Evolutionary conservation across 331 rosid genomes (phyloP).

Genomic region (Spiraea crenata): DNA sequence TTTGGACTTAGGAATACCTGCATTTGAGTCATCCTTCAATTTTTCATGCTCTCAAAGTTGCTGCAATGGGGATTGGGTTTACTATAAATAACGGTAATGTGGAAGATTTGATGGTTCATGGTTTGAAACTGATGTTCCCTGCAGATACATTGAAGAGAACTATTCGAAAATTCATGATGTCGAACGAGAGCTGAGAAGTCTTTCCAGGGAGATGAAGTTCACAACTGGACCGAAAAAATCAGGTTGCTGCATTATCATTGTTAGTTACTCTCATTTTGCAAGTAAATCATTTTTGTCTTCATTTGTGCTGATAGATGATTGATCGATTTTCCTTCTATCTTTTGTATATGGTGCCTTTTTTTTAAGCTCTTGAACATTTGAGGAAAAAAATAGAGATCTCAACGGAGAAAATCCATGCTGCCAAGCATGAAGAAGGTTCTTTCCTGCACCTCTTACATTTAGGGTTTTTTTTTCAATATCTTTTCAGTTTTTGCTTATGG

Average conservation of each 20-base stretch:
- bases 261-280: conserved; percentile 19
- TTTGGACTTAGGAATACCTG: no score
- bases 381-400: conserved; percentile 81
- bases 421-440: conserved; percentile 72
- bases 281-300: not conserved
- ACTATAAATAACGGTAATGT: not conserved
- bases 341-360: conserved; percentile 27
- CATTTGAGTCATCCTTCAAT: not conserved
- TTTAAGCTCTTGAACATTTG: conserved; percentile 82
- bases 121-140: conserved; percentile 8
- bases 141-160: conserved; percentile 84
- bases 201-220: conserved; percentile 82
- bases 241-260: conserved; percentile 50
- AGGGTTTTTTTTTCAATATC: no score
- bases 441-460: not conserved
- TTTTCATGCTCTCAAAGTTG: not conserved
- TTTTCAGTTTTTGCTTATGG: no score
- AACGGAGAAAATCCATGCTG: conserved; percentile 68
- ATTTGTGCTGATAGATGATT: conserved; percentile 26
- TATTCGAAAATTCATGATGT: conserved; percentile 90
- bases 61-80: not conserved
- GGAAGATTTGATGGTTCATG: not conserved
- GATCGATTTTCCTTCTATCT: conserved; percentile 23
- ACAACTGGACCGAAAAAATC: conserved; percentile 96
- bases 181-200: conserved; percentile 76